Evolutionary conservation across 2,329 filamentous ascomycete genomes (phyloP), one percentile per base, ranked within the genome.

Genomic region (Parastagonospora nodorum): DNA sequence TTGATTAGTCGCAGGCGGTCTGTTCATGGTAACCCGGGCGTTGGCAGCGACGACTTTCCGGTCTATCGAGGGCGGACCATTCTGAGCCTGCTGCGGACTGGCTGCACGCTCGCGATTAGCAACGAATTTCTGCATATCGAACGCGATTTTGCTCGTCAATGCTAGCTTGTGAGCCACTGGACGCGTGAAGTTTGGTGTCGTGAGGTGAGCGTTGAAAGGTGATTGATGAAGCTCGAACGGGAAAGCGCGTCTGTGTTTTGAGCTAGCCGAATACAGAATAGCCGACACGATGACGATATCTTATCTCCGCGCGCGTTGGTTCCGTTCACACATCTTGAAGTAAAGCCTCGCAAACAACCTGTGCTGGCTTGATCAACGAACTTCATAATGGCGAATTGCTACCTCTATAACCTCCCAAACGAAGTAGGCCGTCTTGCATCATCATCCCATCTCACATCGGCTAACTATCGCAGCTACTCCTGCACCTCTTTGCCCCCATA

Each of bases 401-500:
- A 69, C 37, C 53, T 74, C 12, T 69, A 71, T 47, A 67, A 61
- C 35, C 68, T 75, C 28, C 73, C 73, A 12, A 75, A 75, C 47
- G 73, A 74, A 62, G 72, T 67, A 63, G 35, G 47, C 46, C 8
- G 32, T 32, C 27, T n/a, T 15, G 10, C 7, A 27, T 32, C 16
- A 36, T 35, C 12, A 43, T 48, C 27, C 16, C 10, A 30, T n/a
- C 33, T 35, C 14, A 40, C 12, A 8, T 29, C 30, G 47, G 51
- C 56, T 68, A 53, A 71, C 38, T 14, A 32, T 53, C 16, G 27
- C 50, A 74, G 71, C 60, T 81, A 32, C 73, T 81, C 32, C 66
- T 79, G 36, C 70, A 74, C 40, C 67, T 80, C 51, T 70, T 81
- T 45, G 64, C 64, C 28, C 65, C 71, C 9, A 67, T 79, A 42